Evolutionary conservation across 306 rosid species (phyloP), one percentile per base, ranked within the genome.

Genomic region (Psophocarpus tetragonolobus): DNA sequence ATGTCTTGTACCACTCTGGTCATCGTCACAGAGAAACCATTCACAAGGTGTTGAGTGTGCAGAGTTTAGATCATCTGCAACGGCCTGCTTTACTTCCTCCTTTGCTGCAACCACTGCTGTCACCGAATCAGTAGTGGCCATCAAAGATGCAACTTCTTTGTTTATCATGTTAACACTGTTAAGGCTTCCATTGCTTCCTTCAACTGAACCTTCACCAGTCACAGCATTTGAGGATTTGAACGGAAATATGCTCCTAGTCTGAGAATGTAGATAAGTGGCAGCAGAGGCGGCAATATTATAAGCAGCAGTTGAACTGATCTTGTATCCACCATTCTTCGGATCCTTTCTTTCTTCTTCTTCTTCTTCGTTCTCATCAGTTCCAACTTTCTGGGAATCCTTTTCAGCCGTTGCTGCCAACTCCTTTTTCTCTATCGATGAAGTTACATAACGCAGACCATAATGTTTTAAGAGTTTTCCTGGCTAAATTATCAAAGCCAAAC

Each of bases 81-180:
- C 97, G 41, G 97, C 98, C 87, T 95, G 98, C 78, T 95, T 95
- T 69, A 91, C 97, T 85, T 95, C 97, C 83, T 95, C 97, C 88
- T 91, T 85, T 45, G 98, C 98, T 53, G 98, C 98, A 83, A 92
- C 97, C 35, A 92, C 98, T 11, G 97, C 91, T 6, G 97, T 95
- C 76, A 95, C 92, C 1, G 98, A 92, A 77, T 95, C 96, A 0
- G 93, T 91, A 60, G 97, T 92, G 26, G 96, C 98, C 92, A 85
- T 90, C 71, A 92, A 82, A 83, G 97, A 92, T 73, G 87, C 92
- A 79, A 90, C 79, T 27, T 92, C 98, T 21, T 88, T 57, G 81
- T 88, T 83, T 63, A 78, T 67, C 88, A 78, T 80, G 80, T 75
- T 76, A 57, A 77, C 78, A 75, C 30, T 47, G n/a, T 32, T 80